Evolutionary conservation across 2,329 filamentous ascomycete species (phyloP).

Genomic region (Verticillium isaacii): DNA sequence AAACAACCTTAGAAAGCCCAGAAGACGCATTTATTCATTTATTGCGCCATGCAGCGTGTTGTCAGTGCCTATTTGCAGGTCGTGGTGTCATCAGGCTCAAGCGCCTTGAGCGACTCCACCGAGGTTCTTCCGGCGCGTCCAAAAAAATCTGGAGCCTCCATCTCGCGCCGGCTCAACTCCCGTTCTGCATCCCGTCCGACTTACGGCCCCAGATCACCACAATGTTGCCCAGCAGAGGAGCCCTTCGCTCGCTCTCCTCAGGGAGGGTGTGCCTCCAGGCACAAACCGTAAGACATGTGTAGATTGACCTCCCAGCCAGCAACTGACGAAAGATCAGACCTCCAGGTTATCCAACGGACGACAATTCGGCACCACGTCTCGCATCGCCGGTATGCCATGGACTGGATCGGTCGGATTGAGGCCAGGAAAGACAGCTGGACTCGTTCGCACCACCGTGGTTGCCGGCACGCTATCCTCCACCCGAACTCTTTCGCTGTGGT

Average conservation of each 20-base stretch:
- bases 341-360: constrained; percentile 26
- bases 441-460: neutral
- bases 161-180: constrained; percentile 8
- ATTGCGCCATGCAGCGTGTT: neutral
- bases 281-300: constrained; percentile 20
- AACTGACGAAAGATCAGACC: constrained; percentile 3
- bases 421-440: neutral
- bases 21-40: too few species aligned
- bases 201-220: constrained; percentile 13
- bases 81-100: neutral
- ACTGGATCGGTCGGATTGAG: neutral
- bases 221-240: constrained; percentile 42
- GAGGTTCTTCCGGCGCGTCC: constrained; percentile 28
- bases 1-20: too few species aligned
- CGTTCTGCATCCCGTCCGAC: constrained; percentile 9
- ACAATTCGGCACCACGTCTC: constrained; percentile 27
- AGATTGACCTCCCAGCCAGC: neutral
- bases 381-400: constrained; percentile 10
- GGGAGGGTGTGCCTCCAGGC: constrained; percentile 21
- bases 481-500: constrained; percentile 3
- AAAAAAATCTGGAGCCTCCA: constrained; percentile 22
- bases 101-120: constrained; percentile 12
- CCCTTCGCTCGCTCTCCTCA: constrained; percentile 32
- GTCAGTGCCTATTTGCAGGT: neutral
- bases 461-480: neutral